Base-by-base conservation (phyloP, 2,329 filamentous ascomycete genomes). In the Colletotrichum abscissum region DNA sequence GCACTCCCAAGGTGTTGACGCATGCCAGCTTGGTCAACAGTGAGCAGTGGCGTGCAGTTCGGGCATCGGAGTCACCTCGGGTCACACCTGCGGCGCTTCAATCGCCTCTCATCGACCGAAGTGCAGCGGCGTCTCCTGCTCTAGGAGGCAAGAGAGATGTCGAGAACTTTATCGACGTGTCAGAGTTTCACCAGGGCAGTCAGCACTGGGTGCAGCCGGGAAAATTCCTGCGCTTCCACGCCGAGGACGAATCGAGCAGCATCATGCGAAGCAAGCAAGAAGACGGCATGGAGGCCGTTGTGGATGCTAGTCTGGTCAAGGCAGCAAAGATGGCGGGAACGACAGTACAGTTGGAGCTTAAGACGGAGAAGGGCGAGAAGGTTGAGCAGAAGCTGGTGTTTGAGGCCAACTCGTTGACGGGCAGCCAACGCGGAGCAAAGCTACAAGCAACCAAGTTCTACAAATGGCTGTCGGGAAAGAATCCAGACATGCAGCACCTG, bases 401-500 rank as follows among this genome's bases (percentile, higher is more conserved):
- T 19, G 42, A 28, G 14, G 26, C 19, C 19, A 73, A 74, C 35
- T 28, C 42, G 19, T 26, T 60, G 22, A 73, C 72, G 24, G 72
- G 72, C 28, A 74, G 63, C 52, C 38, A 42, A 9, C 67, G 67
- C 2, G 63, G 68, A 54, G 64, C 57, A 9, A 42, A 26, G 42
- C 60, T 71, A 38, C 72, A 74, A 30, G 69, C 58, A 22, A 46
- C 54, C 14, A 75, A 72, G 63, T 75, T 75, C 52, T 71, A 72
- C 28, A 46, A 55, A 4, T 75, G 72, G 72, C 46, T 75, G 28
- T 64, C 63, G 35, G 28, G n/a, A 11, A 64, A 58, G 59, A 75
- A 74, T 28, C 24, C 46, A 16, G 63, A 56, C 2, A 69, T 75
- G 24, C 60, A 70, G 60, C 63, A 74, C 24, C n/a, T 70, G 22